A percentile compares a stretch with the other conserved stretches of the same genome.
Evolutionary conservation across 768 basidiomycete species (phyloP).

Genomic region (Agaricus sinodeliciosus): DNA sequence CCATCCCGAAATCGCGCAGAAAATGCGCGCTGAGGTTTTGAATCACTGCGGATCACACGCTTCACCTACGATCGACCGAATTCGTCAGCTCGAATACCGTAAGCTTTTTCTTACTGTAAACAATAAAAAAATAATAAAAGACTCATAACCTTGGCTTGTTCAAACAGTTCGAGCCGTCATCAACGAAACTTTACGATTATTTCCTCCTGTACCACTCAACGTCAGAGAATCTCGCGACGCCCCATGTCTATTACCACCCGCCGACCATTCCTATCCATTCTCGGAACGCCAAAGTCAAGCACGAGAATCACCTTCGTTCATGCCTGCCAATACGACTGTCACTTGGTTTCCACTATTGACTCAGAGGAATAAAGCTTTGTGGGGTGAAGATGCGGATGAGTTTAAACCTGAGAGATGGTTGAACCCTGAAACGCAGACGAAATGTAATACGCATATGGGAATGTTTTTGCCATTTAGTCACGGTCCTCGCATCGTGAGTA

Average conservation of each 20-base stretch:
- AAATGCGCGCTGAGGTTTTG: slow-evolving; percentile 56
- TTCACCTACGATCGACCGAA: slow-evolving; percentile 47
- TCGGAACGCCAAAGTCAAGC: slow-evolving; percentile 6
- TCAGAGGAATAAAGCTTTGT: slow-evolving; percentile 60
- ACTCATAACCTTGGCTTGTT: slow-evolving; percentile 7
- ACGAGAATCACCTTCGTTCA: slow-evolving; percentile 40
- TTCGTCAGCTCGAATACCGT: slow-evolving; percentile 65
- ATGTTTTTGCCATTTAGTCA: slow-evolving; percentile 74
- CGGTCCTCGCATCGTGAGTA: slow-evolving; percentile 51
- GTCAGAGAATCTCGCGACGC: slow-evolving; percentile 48
- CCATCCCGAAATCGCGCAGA: slow-evolving; percentile 47
- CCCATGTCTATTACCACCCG: slow-evolving; percentile 43
- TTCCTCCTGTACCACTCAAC: slow-evolving; percentile 75
- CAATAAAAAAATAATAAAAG: not conserved
- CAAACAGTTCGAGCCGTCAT: slow-evolving; percentile 64
- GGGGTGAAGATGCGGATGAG: slow-evolving; percentile 72
- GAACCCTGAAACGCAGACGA: slow-evolving; percentile 43
- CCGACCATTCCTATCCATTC: slow-evolving; percentile 39
- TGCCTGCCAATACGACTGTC: slow-evolving; percentile 51
- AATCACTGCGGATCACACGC: slow-evolving; percentile 41
- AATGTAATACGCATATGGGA: slow-evolving; percentile 50
- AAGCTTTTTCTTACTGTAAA: slow-evolving; percentile 10
- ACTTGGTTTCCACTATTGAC: slow-evolving; percentile 56
- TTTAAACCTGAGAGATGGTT: slow-evolving; percentile 81
- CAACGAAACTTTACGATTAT: slow-evolving; percentile 72